These are phyloP conservation scores for Ceratorhiza oryzae-sativae DNA, from an alignment of 1,284 basidiomycete species.

Conservation along the genomic window DNA sequence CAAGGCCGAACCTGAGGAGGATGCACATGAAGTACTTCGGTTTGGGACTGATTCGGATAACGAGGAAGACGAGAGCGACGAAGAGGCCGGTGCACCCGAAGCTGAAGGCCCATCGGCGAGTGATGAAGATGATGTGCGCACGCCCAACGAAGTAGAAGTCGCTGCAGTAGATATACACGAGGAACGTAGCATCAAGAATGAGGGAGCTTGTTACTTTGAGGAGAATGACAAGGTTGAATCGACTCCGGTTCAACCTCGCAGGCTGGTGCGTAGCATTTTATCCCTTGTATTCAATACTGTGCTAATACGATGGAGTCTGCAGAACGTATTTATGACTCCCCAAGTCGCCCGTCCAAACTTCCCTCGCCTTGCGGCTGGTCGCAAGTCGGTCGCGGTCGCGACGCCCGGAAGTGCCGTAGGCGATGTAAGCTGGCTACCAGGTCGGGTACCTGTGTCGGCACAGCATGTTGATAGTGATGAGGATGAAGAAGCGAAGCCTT, in stretches of 20 bases:
- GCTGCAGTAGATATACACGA: neutral
- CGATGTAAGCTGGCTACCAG: constrained; percentile 34
- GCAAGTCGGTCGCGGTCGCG: constrained; percentile 34
- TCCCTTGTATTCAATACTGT: neutral
- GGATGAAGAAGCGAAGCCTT: neutral
- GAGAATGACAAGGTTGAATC: constrained; percentile 1
- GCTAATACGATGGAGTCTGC: neutral
- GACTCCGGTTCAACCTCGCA: constrained; percentile 23
- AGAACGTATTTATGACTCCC: constrained; percentile 38
- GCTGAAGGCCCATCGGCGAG: constrained; percentile 2
- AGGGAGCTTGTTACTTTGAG: neutral
- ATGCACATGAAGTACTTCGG: constrained; percentile 6
- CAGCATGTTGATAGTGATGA: constrained; percentile 29
- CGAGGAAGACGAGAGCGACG: constrained; percentile 1
- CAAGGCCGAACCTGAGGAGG: constrained; percentile 31
- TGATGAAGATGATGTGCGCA: constrained; percentile 14
- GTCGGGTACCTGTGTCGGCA: constrained; percentile 28
- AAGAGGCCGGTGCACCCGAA: neutral
- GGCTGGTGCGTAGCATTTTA: constrained; percentile 9
- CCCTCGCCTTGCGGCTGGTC: constrained; percentile 18
- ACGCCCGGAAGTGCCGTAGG: neutral
- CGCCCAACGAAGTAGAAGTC: constrained; percentile 11
- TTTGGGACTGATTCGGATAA: constrained; percentile 8
- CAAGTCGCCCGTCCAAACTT: constrained; percentile 32
- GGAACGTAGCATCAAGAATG: neutral